Base-by-base conservation (phyloP, 2,329 filamentous ascomycete genomes). In the Xylariaceae sp. region DNA sequence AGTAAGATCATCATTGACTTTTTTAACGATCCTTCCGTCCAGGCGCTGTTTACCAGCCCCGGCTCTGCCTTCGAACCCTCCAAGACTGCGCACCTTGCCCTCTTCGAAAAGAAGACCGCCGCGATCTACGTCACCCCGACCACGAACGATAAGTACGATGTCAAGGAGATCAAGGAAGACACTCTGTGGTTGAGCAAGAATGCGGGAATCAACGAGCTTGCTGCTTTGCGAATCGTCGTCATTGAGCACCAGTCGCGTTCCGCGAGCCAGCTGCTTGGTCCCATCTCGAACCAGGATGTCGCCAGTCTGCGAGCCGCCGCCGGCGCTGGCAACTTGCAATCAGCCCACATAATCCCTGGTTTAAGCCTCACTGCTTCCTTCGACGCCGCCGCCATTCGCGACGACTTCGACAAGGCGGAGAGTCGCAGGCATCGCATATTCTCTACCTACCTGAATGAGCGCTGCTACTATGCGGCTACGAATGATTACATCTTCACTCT, bases 241-340 rank as follows among this genome's bases (percentile, higher is more conserved):
- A 76, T 94, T 51, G 94, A 97, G 79, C 89, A 88, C 80, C 93
- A 97, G 75, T 84, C 83, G 64, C 85, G 91, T 42, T 79, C 91
- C n/a, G 80, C 84, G n/a, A 80, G 81, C 51, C 87, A 92, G 67
- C 81, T 97, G 1, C 79, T 86, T 48, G 83, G 82, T 11, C 84
- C 86, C 1, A 84, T 93, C 58, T 91, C 90, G 0, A 86, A 87
- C 51, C 90, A 94, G 66, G 90, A 95, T 77, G 79, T 86, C 13
- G 81, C 86, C 58, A 92, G 90, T 68, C 76, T 95, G 51, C 86
- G 89, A 68, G 88, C 89, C 67, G 88, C 88, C 13, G 83, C 88
- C 10, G 88, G 88, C 17, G 79, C 85, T 34, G 83, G 82, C 59
- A 87, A 84, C 71, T 73, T 79, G 10, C 81, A 83, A 63, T 78